Percentiles rank a stretch among this genome's conserved stretches.
Conservation (phyloP, 1,284 basidiomycete genomes). For the Malassezia dermatis region DNA sequence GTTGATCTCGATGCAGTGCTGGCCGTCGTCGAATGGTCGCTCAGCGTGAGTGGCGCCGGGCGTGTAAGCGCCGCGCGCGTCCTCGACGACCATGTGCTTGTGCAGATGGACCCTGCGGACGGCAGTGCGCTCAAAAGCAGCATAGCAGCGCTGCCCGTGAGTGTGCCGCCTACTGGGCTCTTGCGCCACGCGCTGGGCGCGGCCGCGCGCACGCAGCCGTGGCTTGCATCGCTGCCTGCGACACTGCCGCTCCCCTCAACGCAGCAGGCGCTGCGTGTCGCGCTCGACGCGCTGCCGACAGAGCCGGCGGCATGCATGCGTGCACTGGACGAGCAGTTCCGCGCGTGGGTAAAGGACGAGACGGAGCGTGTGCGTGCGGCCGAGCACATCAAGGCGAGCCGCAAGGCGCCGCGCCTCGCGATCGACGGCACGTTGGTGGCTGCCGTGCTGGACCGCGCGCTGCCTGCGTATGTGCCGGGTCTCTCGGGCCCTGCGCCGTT, state of each 20-base stretch:
- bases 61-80: conserved; percentile 1
- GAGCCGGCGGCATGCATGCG: not conserved
- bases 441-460: conserved; percentile 1
- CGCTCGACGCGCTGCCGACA: not conserved
- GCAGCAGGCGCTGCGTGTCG: not conserved
- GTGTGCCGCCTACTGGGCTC: conserved; percentile 8
- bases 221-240: conserved; percentile 1
- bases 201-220: conserved; percentile 7
- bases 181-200: conserved; percentile 14
- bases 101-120: conserved; percentile 7
- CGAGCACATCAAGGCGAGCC: conserved; percentile 9
- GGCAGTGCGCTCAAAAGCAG: not conserved
- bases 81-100: conserved; percentile 5
- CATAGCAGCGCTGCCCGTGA: conserved; percentile 13
- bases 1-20: conserved; percentile 12
- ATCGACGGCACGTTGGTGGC: conserved; percentile 5
- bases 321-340: conserved; percentile 3
- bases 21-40: conserved; percentile 12
- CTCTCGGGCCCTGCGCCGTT: not conserved
- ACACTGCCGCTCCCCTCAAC: not conserved
- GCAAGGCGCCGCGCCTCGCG: conserved; percentile 12
- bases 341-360: not conserved
- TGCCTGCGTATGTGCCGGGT: not conserved
- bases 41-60: not conserved
- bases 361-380: conserved; percentile 6